phyloP scores from a whole-genome alignment of 345 rosid species.

The Heritiera littoralis region DNA sequence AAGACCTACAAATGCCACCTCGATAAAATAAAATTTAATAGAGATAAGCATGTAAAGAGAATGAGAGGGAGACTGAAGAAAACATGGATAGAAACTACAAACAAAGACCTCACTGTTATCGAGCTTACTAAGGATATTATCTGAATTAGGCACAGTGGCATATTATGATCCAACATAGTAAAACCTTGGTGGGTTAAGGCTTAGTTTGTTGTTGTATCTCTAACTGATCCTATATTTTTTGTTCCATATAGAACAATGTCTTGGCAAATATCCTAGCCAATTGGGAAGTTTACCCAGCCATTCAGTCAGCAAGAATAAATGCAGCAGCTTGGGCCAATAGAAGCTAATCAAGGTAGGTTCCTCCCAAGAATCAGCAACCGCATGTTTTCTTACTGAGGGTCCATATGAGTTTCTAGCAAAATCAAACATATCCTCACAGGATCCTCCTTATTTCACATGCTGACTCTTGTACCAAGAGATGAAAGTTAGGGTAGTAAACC shows the following conservation, averaged over 20 bases:
- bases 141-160: not conserved
- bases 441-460: not conserved
- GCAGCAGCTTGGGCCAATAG: not conserved
- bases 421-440: not conserved
- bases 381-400: not conserved
- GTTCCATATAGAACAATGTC: not conserved
- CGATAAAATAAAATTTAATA: not conserved
- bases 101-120: not conserved
- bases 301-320: not conserved
- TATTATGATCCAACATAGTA: not conserved
- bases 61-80: not conserved
- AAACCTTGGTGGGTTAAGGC: not conserved
- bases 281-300: conserved; percentile 2
- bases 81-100: not conserved
- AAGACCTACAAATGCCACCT: not conserved
- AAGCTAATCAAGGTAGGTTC: conserved; percentile 14
- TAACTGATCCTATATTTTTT: not conserved
- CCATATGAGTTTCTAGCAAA: not conserved
- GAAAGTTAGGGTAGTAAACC: conserved; percentile 7
- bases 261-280: not conserved
- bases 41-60: not conserved
- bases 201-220: not conserved
- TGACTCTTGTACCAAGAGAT: not conserved
- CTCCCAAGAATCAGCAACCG: not conserved
- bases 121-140: not conserved